These are phyloP conservation scores for Wickerhamomyces rabaulensis DNA, from an alignment of 805 yeast genomes.

Conservation along the genomic window DNA sequence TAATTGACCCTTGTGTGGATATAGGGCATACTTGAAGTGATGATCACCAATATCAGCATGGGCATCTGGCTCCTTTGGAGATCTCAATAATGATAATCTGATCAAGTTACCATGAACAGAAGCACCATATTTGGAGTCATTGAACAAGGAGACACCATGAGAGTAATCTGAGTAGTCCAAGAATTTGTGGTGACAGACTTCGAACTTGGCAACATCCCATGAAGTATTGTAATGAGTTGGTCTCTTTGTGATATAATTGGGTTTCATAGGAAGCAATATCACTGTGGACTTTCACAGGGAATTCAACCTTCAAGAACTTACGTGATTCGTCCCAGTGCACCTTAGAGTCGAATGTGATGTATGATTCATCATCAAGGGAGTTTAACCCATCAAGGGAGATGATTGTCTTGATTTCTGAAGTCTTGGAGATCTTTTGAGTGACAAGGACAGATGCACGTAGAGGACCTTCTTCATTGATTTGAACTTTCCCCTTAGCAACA, in stretches of 20 bases:
- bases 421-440: slow-evolving; percentile 50
- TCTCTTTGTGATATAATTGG: slow-evolving; percentile 82
- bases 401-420: slow-evolving; percentile 56
- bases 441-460: slow-evolving; percentile 60
- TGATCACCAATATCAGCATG: slow-evolving; percentile 92
- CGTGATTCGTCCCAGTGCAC: slow-evolving; percentile 88
- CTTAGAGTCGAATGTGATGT: slow-evolving; percentile 45
- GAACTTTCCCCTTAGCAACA: slow-evolving; percentile 32
- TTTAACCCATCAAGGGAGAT: slow-evolving; percentile 63
- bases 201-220: slow-evolving; percentile 97
- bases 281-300: slow-evolving; percentile 77
- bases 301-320: slow-evolving; percentile 89
- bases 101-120: slow-evolving; percentile 89
- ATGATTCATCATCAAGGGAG: slow-evolving; percentile 28
- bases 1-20: slow-evolving; percentile 74
- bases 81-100: slow-evolving; percentile 79
- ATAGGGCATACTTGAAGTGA: slow-evolving; percentile 72
- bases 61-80: slow-evolving; percentile 94
- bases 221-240: slow-evolving; percentile 94
- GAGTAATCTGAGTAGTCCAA: slow-evolving; percentile 84
- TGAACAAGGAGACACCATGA: slow-evolving; percentile 83
- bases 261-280: slow-evolving; percentile 88
- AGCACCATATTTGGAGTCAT: slow-evolving; percentile 87
- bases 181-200: slow-evolving; percentile 90
- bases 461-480: slow-evolving; percentile 45